phyloP scores from a whole-genome alignment of 345 rosid species.

The Diplotaxis tenuifolia region DNA sequence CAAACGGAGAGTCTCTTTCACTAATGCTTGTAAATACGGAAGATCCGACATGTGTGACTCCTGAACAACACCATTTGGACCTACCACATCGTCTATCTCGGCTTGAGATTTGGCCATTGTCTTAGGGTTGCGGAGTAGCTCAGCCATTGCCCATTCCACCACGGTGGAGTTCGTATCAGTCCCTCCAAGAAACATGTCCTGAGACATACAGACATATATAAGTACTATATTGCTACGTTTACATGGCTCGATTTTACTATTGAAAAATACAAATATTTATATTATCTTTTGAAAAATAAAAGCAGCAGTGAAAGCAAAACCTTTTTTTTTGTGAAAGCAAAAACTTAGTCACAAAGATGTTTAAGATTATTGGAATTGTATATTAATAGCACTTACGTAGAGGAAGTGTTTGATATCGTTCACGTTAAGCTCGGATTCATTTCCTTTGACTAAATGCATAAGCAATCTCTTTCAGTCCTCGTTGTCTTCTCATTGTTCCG shows the following conservation, averaged over 20 bases:
- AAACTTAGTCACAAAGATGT: background rate
- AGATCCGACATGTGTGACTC: background rate
- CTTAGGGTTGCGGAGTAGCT: conserved; percentile 49
- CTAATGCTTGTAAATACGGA: conserved; percentile 19
- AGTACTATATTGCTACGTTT: background rate
- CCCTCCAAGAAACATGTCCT: conserved; percentile 68
- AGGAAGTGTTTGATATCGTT: conserved; percentile 34
- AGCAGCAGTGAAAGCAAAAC: background rate
- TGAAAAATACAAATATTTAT: background rate
- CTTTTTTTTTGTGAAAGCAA: no score
- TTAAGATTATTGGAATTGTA: background rate
- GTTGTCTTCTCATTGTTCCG: conserved; percentile 9
- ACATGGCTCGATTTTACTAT: background rate
- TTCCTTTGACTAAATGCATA: conserved; percentile 30
- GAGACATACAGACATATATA: background rate
- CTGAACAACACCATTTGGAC: background rate
- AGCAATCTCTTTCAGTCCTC: background rate
- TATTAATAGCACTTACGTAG: conserved; percentile 22
- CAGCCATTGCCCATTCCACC: conserved; percentile 67
- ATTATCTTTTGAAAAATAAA: background rate
- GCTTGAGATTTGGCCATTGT: conserved; percentile 45
- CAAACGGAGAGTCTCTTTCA: conserved; percentile 27
- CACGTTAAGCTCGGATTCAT: conserved; percentile 10
- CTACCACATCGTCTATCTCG: conserved; percentile 41
- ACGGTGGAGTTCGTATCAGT: conserved; percentile 61